Percentiles rank a stretch among this genome's conserved stretches.
Conservation (phyloP, 352 stramenopile species). For the Pythium rishiriense region DNA sequence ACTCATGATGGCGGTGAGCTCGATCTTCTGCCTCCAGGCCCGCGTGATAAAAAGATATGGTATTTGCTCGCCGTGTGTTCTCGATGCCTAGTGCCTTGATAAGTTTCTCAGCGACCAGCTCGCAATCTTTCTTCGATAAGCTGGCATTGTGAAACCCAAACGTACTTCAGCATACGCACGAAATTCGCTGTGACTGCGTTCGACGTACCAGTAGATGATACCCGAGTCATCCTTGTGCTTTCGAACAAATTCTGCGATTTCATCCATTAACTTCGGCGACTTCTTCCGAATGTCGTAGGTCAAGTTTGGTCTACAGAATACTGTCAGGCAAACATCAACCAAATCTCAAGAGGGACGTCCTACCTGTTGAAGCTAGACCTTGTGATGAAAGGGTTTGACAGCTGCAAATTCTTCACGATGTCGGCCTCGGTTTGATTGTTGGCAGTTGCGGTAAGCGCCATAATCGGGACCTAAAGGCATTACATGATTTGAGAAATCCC, state of each 20-base stretch:
- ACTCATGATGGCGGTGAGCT: slow-evolving; percentile 79
- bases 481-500: neutral
- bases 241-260: slow-evolving; percentile 76
- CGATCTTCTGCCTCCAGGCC: slow-evolving; percentile 75
- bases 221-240: slow-evolving; percentile 86
- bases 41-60: slow-evolving; percentile 87
- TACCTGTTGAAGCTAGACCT: slow-evolving; percentile 87
- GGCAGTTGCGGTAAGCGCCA: slow-evolving; percentile 86
- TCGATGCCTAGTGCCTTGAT: slow-evolving; percentile 80
- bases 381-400: slow-evolving; percentile 76
- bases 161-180: neutral
- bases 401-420: slow-evolving; percentile 77
- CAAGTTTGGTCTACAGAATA: slow-evolving; percentile 62
- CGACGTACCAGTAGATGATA: slow-evolving; percentile 84
- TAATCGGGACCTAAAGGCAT: slow-evolving; percentile 70
- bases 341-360: neutral
- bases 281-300: slow-evolving; percentile 87
- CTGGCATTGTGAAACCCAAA: slow-evolving; percentile 30
- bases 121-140: slow-evolving; percentile 88
- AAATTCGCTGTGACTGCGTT: too few relatives aligned
- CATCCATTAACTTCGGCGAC: slow-evolving; percentile 73
- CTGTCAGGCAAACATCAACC: neutral
- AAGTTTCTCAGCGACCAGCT: slow-evolving; percentile 77
- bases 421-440: slow-evolving; percentile 84
- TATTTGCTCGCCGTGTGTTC: slow-evolving; percentile 56